Base-by-base conservation (phyloP, 441 rosid species). In the Pelargonium australe region DNA sequence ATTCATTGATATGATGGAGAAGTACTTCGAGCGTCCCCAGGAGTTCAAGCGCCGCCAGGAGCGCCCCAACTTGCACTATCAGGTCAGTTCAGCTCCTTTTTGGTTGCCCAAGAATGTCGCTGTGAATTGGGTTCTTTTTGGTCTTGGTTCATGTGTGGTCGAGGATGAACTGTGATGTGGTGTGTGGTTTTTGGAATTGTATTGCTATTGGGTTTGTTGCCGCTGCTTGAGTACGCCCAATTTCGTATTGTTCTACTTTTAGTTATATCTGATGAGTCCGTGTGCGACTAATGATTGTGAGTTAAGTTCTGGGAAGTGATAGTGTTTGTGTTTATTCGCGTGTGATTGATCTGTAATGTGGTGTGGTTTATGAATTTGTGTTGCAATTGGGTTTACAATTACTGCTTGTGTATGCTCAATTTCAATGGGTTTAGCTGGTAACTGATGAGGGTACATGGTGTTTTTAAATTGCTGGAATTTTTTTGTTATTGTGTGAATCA, bases 1-100 rank as follows among this genome's bases (percentile, higher is more conserved):
- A 13, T 74, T 74, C 73, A 57, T 55, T 8, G 61, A 55, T 55
- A 55, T 55, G 61, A 55, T 55, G 61, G 61, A 55, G 61, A 55
- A 17, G 61, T 55, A 55, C 61, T 55, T 55, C 61, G 23, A 55
- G 25, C 61, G 61, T 2, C 61, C 61, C 23, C 25, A 55, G 10
- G 23, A 55, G 23, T 55, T 55, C 11, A 55, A 55, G 61, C 61
- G 61, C 61, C 61, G 61, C 23, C 61, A 55, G 61, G 61, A 55
- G 61, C 61, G 61, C 23, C 61, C 61, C 25, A 55, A 55, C 23
- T 16, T 55, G 61, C 61, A 55, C 23, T 55, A 55, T 55, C 61
- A 55, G 61, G 61, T 55, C 61, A 14, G 60, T 53, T 53, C 23
- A 14, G 0, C 7, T 49, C 19, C 7, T 53, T 2, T 14, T 53